A percentile compares a stretch with the other conserved stretches of the same genome.
Conservation (phyloP, 495 filamentous ascomycete species). For the Penicillium steckii region DNA sequence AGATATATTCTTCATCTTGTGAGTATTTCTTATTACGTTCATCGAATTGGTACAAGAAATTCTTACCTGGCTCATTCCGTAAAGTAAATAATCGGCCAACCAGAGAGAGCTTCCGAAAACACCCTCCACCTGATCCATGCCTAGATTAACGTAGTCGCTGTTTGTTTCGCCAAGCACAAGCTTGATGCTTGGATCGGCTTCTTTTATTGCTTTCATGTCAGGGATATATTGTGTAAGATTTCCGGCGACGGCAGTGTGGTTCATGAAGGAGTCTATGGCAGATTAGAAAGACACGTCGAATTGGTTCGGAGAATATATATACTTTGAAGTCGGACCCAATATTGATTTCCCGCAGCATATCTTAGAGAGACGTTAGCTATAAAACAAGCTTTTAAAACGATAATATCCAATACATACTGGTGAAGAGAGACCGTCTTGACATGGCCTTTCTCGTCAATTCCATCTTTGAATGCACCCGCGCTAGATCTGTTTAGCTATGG, state of each 20-base stretch:
- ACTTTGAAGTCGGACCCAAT: constrained; percentile 16
- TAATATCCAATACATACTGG: too few species aligned
- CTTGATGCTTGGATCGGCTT: constrained; percentile 5
- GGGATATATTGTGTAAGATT: constrained; percentile 16
- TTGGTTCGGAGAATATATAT: neutral
- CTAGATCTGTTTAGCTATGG: neutral
- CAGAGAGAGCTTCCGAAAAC: constrained; percentile 20
- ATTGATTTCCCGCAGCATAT: constrained; percentile 14
- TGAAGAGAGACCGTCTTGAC: constrained; percentile 16
- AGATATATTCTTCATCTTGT: constrained; percentile 9
- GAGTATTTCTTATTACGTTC: too few species aligned
- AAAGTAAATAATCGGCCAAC: constrained; percentile 15
- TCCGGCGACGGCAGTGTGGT: constrained; percentile 8
- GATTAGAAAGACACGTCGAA: neutral
- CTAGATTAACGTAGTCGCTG: constrained; percentile 17
- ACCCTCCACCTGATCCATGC: constrained; percentile 16
- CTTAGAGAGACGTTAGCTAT: too few species aligned
- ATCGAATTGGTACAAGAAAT: too few species aligned
- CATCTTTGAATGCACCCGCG: constrained; percentile 9
- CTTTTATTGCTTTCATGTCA: constrained; percentile 7
- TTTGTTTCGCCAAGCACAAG: constrained; percentile 19
- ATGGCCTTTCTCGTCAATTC: constrained; percentile 11
- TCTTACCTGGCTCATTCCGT: constrained; percentile 15
- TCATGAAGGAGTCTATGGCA: constrained; percentile 16
- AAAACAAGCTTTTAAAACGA: too few species aligned